Percentiles rank a stretch among this genome's conserved stretches.
Conservation (phyloP, 2,329 filamentous ascomycete species). For the Neodidymelliopsis sp. region DNA sequence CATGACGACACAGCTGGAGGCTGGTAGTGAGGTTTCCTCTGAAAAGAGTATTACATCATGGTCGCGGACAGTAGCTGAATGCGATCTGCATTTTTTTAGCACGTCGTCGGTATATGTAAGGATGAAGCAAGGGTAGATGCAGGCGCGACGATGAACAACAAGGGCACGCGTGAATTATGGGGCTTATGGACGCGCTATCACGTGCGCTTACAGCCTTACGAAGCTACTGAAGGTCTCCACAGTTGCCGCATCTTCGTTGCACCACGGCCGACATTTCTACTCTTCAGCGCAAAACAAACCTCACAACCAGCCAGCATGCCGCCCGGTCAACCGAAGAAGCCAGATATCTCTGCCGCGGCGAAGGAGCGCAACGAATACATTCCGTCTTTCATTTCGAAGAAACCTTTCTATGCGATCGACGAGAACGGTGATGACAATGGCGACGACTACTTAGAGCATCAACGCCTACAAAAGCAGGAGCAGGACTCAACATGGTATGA, state of each 20-base stretch:
- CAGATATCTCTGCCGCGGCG: constrained; percentile 62
- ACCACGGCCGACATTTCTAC: constrained; percentile 6
- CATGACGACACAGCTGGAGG: constrained; percentile 55
- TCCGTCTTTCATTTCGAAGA: constrained; percentile 95
- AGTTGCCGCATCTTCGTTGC: constrained; percentile 13
- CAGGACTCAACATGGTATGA: constrained; percentile 89
- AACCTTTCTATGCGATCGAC: constrained; percentile 93
- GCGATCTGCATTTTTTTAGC: neutral
- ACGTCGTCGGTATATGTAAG: neutral
- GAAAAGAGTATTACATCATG: constrained; percentile 23
- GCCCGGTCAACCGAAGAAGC: constrained; percentile 57
- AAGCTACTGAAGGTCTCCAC: constrained; percentile 30
- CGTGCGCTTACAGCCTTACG: constrained; percentile 43
- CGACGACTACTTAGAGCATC: constrained; percentile 97
- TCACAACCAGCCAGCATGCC: constrained; percentile 47
- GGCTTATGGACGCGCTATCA: constrained; percentile 35
- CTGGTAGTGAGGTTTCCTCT: neutral
- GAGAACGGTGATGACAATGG: constrained; percentile 68
- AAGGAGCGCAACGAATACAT: constrained; percentile 99
- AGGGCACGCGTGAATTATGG: constrained; percentile 11
- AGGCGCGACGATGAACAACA: constrained; percentile 1
- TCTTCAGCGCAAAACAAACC: constrained; percentile 1
- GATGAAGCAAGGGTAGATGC: constrained; percentile 4
- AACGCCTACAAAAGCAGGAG: constrained; percentile 77
- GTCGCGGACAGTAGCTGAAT: constrained; percentile 12